These are phyloP conservation scores for Vigna trinervia DNA, from an alignment of 306 rosid genomes.

Conservation along the genomic window DNA sequence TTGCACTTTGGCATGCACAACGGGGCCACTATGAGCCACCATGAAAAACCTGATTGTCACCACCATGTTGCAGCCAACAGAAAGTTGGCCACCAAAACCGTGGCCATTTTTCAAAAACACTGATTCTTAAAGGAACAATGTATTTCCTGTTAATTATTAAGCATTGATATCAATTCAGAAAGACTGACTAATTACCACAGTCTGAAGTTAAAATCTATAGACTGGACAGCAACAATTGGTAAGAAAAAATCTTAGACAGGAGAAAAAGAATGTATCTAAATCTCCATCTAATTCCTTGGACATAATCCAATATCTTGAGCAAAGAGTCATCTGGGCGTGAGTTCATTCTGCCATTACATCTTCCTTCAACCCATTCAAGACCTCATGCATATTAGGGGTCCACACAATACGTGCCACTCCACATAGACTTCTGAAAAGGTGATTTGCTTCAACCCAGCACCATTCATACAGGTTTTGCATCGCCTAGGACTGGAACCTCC, in stretches of 20 bases:
- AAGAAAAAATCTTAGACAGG: not conserved
- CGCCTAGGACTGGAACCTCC: too few species aligned
- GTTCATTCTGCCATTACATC: not conserved
- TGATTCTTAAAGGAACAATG: not conserved
- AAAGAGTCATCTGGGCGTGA: not conserved
- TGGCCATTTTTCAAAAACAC: too few species aligned
- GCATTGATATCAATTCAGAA: not conserved
- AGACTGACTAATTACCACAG: not conserved
- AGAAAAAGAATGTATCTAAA: not conserved
- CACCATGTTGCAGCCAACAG: too few species aligned
- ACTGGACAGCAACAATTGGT: not conserved
- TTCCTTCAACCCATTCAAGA: not conserved
- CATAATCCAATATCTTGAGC: not conserved
- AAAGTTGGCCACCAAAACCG: too few species aligned
- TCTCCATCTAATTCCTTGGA: not conserved
- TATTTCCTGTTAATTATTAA: not conserved
- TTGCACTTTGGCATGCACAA: too few species aligned
- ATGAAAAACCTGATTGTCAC: too few species aligned
- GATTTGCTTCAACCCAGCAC: not conserved
- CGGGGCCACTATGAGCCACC: too few species aligned
- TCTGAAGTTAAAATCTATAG: not conserved
- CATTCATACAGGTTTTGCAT: too few species aligned
- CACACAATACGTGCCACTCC: not conserved
- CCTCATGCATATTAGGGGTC: not conserved
- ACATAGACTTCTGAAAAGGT: not conserved